Percentiles rank a stretch among this genome's conserved stretches.
These are phyloP conservation scores for Neonectria neomacrospora DNA, from an alignment of 2,329 filamentous ascomycete genomes.

Conservation along the genomic window DNA sequence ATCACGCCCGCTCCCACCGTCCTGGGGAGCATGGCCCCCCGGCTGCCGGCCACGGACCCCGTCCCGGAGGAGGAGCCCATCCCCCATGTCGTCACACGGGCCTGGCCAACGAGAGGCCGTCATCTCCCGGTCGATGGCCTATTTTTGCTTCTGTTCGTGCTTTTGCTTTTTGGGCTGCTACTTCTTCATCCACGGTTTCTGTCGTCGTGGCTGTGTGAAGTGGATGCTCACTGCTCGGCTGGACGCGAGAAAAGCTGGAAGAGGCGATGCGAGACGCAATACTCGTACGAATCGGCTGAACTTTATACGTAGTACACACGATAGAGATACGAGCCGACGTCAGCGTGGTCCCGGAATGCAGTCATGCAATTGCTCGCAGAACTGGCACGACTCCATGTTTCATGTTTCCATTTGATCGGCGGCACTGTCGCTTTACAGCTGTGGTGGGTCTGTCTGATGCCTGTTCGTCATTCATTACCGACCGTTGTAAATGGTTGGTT, in stretches of 20 bases:
- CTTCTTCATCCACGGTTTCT: slow-evolving; percentile 21
- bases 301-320: too few relatives aligned
- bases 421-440: neutral
- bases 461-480: neutral
- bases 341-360: neutral
- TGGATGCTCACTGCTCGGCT: neutral
- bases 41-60: slow-evolving; percentile 40
- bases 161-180: slow-evolving; percentile 19
- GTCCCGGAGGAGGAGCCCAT: slow-evolving; percentile 32
- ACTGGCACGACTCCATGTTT: slow-evolving; percentile 16
- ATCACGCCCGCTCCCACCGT: slow-evolving; percentile 42
- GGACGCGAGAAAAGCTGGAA: neutral
- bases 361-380: slow-evolving; percentile 16
- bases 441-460: neutral
- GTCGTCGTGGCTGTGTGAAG: slow-evolving; percentile 23
- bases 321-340: neutral
- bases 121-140: neutral
- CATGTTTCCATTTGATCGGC: slow-evolving; percentile 2
- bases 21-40: slow-evolving; percentile 44
- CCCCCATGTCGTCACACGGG: slow-evolving; percentile 27
- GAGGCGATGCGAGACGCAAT: neutral
- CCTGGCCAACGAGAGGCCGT: slow-evolving; percentile 6
- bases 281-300: too few relatives aligned
- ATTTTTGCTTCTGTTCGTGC: slow-evolving; percentile 21
- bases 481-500: neutral